Evolutionary conservation across 2,329 filamentous ascomycete species (phyloP), one percentile per base, ranked within the genome.

Genomic region (Lojkania enalia): DNA sequence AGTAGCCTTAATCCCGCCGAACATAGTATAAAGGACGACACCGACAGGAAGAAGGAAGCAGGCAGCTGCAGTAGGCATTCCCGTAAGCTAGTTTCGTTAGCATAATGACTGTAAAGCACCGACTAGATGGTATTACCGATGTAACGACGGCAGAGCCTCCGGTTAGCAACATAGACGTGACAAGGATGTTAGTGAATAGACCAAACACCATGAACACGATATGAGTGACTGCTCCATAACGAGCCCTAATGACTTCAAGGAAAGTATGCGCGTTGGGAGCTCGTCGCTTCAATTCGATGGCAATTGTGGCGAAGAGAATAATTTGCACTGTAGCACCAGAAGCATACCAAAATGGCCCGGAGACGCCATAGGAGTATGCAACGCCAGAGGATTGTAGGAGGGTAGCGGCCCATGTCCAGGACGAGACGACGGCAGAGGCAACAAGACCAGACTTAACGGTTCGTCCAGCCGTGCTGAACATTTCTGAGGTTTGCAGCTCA

Each of bases 351-450:
- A 86, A 86, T 1, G 83, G 82, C 1, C 83, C 84, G 2, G 79
- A 83, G 35, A 86, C 79, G 38, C 83, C 83, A 63, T 92, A 92
- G 51, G 82, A 77, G 69, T 95, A 95, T 50, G 88, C 88, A 14
- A 95, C 87, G n/a, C 84, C 82, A 1, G 87, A 85, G 1, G 83
- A 87, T 63, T 94, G 88, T 2, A 94, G 77, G 1, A 92, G 75
- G 0, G 88, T 94, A 16, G 88, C 90, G 0, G 89, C 90, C 90
- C 90, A 95, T 0, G 90, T 95, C 90, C 91, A 96, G 4, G 86
- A 90, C 13, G 87, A 91, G 3, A 95, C 89, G n/a, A 96, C 90
- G 13, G 90, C 90, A 4, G 88, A 88, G 9, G 88, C 88, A 0
- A 95, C 89, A 12, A 96, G 77, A 32, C 90, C 91, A 6, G 88